Percentiles rank a stretch among this genome's conserved stretches.
Evolutionary conservation across 2,329 filamentous ascomycete species (phyloP).

Genomic region (Fusarium floridanum): DNA sequence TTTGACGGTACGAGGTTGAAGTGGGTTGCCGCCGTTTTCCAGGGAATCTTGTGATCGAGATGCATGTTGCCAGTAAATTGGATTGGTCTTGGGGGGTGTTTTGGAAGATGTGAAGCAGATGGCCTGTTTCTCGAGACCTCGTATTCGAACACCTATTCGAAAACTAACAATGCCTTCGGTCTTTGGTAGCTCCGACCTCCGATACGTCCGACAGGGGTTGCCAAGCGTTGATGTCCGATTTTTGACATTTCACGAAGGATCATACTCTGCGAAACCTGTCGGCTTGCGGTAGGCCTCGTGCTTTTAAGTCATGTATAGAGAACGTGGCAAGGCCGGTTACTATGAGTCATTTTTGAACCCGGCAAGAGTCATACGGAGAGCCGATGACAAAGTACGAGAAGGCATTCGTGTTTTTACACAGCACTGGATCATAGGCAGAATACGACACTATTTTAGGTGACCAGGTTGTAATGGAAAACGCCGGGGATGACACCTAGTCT

Average conservation of each 20-base stretch:
- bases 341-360: neutral
- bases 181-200: neutral
- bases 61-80: neutral
- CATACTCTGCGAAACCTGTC: neutral
- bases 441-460: too few species aligned
- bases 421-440: neutral
- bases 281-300: neutral
- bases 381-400: neutral
- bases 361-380: neutral
- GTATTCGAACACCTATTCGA: neutral
- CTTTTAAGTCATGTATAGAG: neutral
- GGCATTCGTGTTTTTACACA: neutral
- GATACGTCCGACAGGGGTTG: neutral
- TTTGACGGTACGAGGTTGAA: neutral
- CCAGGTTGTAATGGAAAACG: neutral
- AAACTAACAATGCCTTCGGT: neutral
- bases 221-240: neutral
- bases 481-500: neutral
- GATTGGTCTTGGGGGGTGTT: neutral
- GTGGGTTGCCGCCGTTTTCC: neutral
- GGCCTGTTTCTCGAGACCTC: neutral
- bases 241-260: neutral
- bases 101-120: neutral
- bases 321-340: neutral
- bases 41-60: neutral